Conservation (phyloP, 2,329 filamentous ascomycete species). For the Rutstroemia sp. region DNA sequence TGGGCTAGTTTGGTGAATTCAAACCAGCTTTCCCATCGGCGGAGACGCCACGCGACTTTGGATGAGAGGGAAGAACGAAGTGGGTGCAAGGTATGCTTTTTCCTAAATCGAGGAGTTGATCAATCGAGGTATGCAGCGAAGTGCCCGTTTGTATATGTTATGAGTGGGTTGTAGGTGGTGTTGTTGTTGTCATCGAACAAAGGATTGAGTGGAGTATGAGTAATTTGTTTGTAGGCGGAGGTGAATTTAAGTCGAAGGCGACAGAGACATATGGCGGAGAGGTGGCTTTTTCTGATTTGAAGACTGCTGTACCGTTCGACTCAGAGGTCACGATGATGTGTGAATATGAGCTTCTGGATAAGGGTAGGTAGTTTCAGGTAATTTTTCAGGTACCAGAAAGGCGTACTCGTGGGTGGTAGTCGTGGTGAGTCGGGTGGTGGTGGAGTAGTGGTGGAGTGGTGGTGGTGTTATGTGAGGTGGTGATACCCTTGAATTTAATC, state of each 20-base stretch:
- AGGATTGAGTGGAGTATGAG: conserved; percentile 26
- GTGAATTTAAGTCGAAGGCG: conserved; percentile 12
- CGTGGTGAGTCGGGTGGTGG: not conserved
- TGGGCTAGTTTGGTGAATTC: conserved; percentile 20
- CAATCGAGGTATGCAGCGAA: not conserved
- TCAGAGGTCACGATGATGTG: not conserved
- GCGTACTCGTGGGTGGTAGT: not conserved
- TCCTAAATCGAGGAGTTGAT: not conserved
- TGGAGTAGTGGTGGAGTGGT: not conserved
- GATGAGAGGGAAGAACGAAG: conserved; percentile 7
- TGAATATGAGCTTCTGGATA: not conserved
- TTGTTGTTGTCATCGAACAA: conserved; percentile 11
- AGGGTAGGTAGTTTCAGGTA: not conserved
- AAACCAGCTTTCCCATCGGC: conserved; percentile 25
- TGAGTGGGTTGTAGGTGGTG: conserved; percentile 16
- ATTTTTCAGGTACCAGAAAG: not conserved
- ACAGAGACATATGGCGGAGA: not conserved
- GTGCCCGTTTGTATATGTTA: not conserved
- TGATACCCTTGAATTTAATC: conserved; percentile 3
- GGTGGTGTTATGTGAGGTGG: not conserved
- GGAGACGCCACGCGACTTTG: conserved; percentile 5
- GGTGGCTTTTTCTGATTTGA: not conserved
- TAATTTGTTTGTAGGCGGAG: conserved; percentile 4
- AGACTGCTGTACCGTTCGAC: not conserved
- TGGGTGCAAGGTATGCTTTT: not conserved